Evolutionary conservation across 1,139 yeast genomes (phyloP).

Genomic region (Magnusiomyces ingens): DNA sequence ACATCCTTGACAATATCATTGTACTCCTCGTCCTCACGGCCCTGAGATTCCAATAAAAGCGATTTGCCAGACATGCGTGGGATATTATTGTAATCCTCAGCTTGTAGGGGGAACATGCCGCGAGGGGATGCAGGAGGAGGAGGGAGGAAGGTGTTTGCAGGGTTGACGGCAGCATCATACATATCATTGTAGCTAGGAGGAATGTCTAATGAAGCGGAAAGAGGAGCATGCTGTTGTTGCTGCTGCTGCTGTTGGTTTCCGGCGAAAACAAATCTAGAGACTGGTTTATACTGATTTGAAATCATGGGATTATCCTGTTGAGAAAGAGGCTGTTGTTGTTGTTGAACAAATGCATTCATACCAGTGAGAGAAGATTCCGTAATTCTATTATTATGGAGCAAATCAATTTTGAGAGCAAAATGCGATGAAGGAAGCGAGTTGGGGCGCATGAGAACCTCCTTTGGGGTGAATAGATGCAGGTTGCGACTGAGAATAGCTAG

Average conservation of each 20-base stretch:
- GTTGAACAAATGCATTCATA: background rate
- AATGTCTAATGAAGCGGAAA: background rate
- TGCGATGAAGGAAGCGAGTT: conserved; percentile 17
- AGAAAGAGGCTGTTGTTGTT: conserved; percentile 1
- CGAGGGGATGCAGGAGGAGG: conserved; percentile 22
- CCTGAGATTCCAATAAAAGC: conserved; percentile 28
- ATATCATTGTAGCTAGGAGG: too few relatives aligned
- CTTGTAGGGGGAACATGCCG: conserved; percentile 22
- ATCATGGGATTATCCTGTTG: background rate
- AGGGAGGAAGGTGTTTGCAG: too few relatives aligned
- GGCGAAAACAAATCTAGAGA: conserved; percentile 15
- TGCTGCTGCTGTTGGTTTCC: conserved; percentile 2
- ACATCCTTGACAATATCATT: conserved; percentile 29
- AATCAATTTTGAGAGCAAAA: conserved; percentile 24
- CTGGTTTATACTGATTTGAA: conserved; percentile 4
- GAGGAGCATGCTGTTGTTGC: background rate
- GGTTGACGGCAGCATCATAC: too few relatives aligned
- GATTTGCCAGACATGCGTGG: conserved; percentile 27
- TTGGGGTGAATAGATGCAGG: conserved; percentile 49
- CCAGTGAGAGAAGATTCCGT: background rate
- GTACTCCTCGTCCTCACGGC: conserved; percentile 29
- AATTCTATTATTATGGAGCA: conserved; percentile 15
- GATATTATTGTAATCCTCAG: conserved; percentile 8
- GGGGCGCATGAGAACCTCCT: conserved; percentile 9
- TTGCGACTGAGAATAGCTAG: conserved; percentile 61